These are phyloP conservation scores for Dactylonectria macrodidyma DNA, from an alignment of 2,329 filamentous ascomycete genomes.

Conservation along the genomic window DNA sequence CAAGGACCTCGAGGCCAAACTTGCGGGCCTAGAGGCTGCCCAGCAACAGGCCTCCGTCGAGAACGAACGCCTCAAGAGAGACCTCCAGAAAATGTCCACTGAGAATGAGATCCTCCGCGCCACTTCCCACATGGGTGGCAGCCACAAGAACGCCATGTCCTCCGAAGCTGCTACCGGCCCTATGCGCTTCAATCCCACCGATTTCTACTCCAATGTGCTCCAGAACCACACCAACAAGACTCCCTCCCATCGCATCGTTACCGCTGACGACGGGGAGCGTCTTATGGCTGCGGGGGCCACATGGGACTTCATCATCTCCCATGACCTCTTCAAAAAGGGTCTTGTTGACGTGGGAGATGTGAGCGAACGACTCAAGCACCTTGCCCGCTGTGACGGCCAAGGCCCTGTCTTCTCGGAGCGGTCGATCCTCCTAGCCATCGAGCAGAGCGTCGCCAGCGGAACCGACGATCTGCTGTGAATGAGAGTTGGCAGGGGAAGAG, in stretches of 20 bases:
- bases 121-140: conserved; percentile 68
- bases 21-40: conserved; percentile 81
- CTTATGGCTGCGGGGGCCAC: conserved; percentile 83
- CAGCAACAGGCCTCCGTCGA: conserved; percentile 82
- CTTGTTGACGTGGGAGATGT: conserved; percentile 87
- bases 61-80: conserved; percentile 88
- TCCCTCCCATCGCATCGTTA: conserved; percentile 78
- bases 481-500: neutral
- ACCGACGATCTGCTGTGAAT: conserved; percentile 79
- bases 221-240: conserved; percentile 74
- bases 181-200: conserved; percentile 79
- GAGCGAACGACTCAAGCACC: conserved; percentile 81
- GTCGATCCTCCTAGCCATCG: conserved; percentile 80
- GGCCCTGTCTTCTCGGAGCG: conserved; percentile 90
- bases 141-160: conserved; percentile 56
- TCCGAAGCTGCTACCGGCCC: conserved; percentile 74
- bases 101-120: conserved; percentile 95
- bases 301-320: conserved; percentile 90
- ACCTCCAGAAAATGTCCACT: conserved; percentile 86
- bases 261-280: conserved; percentile 75
- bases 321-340: conserved; percentile 82
- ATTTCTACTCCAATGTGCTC: conserved; percentile 78
- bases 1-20: conserved; percentile 90
- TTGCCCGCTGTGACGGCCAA: conserved; percentile 87
- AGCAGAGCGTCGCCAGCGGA: conserved; percentile 82